Evolutionary conservation across 495 filamentous ascomycete genomes (phyloP).

Genomic region (Bathelium albidoporum): DNA sequence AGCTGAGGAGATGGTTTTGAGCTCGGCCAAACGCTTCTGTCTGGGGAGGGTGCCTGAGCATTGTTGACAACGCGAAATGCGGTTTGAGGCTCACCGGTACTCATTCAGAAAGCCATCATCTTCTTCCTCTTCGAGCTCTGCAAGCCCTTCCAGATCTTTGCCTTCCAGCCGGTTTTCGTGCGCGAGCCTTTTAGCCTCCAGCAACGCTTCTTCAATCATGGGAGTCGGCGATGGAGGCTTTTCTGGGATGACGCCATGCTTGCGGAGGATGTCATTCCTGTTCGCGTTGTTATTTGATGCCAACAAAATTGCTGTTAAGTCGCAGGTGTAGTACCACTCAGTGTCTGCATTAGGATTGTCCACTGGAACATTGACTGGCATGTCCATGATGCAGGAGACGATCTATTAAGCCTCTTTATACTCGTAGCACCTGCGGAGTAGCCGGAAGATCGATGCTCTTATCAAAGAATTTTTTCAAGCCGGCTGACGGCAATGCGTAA

Average conservation of each 20-base stretch:
- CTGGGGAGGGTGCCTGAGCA: slow-evolving; percentile 28
- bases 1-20: slow-evolving; percentile 60
- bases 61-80: neutral
- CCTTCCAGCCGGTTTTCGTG: slow-evolving; percentile 87
- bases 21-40: slow-evolving; percentile 71
- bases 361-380: slow-evolving; percentile 73
- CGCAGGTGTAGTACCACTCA: slow-evolving; percentile 59
- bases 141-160: slow-evolving; percentile 86
- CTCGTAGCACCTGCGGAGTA: no score
- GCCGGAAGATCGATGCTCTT: neutral
- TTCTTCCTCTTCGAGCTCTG: slow-evolving; percentile 87
- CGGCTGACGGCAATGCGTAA: neutral
- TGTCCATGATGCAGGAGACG: slow-evolving; percentile 46
- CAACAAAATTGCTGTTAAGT: neutral
- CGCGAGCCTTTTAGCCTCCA: slow-evolving; percentile 66
- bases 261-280: slow-evolving; percentile 98
- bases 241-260: slow-evolving; percentile 90
- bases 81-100: slow-evolving; percentile 47
- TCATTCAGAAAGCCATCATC: slow-evolving; percentile 83
- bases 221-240: slow-evolving; percentile 91
- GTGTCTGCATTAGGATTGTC: slow-evolving; percentile 95
- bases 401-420: slow-evolving; percentile 16
- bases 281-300: slow-evolving; percentile 12
- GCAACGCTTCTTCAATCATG: slow-evolving; percentile 88
- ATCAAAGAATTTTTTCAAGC: neutral